A percentile compares a stretch with the other conserved stretches of the same genome.
phyloP scores from a whole-genome alignment of 768 basidiomycete species.

The Trametes cinnabarina region DNA sequence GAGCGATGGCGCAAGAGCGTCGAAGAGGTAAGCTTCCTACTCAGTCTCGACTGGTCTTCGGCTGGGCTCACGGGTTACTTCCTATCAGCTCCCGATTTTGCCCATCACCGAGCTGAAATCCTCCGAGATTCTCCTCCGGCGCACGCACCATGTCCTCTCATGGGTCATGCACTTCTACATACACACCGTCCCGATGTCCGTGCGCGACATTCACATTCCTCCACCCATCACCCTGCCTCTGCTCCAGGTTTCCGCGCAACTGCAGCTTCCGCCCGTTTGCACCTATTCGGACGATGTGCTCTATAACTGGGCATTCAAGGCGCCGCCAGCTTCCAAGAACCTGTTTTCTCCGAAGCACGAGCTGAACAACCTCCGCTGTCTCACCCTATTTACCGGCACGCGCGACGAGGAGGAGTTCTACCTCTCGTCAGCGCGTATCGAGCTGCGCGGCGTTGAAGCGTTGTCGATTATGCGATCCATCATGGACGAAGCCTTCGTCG shows the following conservation, averaged over 20 bases:
- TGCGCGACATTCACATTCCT: conserved; percentile 57
- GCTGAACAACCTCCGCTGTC: conserved; percentile 59
- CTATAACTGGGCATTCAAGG: conserved; percentile 67
- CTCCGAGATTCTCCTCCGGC: conserved; percentile 48
- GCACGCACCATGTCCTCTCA: conserved; percentile 54
- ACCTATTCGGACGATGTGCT: conserved; percentile 92
- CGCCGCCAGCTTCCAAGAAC: conserved; percentile 11
- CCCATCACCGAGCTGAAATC: conserved; percentile 33
- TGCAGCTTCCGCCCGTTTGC: conserved; percentile 82
- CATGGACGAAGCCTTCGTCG: conserved; percentile 86
- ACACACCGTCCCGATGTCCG: conserved; percentile 36
- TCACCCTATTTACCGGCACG: conserved; percentile 74
- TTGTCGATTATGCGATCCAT: conserved; percentile 82
- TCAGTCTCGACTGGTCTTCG: too few relatives aligned
- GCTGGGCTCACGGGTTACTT: not conserved
- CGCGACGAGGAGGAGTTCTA: conserved; percentile 86
- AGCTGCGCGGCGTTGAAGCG: conserved; percentile 79
- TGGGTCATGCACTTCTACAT: conserved; percentile 59
- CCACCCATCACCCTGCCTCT: conserved; percentile 70
- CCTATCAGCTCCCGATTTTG: conserved; percentile 40
- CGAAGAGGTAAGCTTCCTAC: conserved; percentile 33
- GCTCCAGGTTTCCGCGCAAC: conserved; percentile 61
- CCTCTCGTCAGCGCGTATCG: conserved; percentile 80
- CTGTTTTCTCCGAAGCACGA: conserved; percentile 35
- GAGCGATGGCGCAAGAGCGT: conserved; percentile 45